Conservation (phyloP, 2,329 filamentous ascomycete species). For the Nemania abortiva region DNA sequence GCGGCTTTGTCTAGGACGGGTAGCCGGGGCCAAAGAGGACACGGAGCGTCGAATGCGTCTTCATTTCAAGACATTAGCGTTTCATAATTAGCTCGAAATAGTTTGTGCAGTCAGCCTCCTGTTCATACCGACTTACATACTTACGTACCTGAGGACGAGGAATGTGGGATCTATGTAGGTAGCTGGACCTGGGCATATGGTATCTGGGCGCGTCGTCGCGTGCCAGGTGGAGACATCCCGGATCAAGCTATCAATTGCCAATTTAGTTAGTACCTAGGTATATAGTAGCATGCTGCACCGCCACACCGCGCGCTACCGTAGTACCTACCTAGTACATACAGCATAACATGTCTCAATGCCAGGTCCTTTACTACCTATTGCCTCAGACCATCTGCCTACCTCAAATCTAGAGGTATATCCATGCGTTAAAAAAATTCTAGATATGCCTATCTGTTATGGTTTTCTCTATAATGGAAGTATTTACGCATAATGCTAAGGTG, state of each 20-base stretch:
- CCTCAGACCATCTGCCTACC: too few species aligned
- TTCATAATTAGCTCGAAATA: conserved; percentile 2
- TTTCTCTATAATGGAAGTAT: too few species aligned
- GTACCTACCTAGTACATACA: too few species aligned
- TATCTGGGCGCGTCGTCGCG: conserved; percentile 36
- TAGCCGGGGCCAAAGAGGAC: conserved; percentile 15
- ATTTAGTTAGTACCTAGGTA: conserved; percentile 1
- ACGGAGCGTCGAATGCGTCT: conserved; percentile 29
- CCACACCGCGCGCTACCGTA: conserved; percentile 8
- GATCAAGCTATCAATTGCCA: conserved; percentile 3
- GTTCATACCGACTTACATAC: neutral
- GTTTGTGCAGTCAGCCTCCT: neutral
- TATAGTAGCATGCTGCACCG: conserved; percentile 10
- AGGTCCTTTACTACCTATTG: too few species aligned
- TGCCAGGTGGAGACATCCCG: conserved; percentile 17
- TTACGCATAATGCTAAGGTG: too few species aligned
- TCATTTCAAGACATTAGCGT: conserved; percentile 15
- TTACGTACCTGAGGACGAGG: neutral
- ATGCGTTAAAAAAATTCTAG: too few species aligned
- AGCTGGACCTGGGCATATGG: neutral
- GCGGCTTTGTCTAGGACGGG: conserved; percentile 33
- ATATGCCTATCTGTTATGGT: too few species aligned
- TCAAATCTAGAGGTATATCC: too few species aligned
- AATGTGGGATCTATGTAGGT: neutral
- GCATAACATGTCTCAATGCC: too few species aligned